A percentile compares a stretch with the other conserved stretches of the same genome.
Conservation (phyloP, 352 stramenopile species). For the Phytopythium kandeliae region DNA sequence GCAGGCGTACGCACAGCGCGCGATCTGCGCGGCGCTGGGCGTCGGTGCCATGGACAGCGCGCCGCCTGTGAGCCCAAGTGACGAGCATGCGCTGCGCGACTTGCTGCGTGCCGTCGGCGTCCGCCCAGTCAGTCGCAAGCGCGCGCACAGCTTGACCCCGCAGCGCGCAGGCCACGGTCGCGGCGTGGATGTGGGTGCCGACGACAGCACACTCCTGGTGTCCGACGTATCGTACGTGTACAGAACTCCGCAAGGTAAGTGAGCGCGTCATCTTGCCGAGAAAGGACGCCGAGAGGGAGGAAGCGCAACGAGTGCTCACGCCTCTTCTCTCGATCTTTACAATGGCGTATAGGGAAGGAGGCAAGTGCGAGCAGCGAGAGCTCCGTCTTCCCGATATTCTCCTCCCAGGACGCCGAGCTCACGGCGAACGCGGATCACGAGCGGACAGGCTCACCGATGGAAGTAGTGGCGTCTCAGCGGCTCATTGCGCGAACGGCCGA, state of each 20-base stretch:
- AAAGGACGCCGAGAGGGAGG: background rate
- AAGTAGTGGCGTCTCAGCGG: constrained; percentile 38
- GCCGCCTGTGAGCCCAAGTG: constrained; percentile 17
- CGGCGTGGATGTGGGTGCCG: constrained; percentile 6
- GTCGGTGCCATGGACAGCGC: constrained; percentile 13
- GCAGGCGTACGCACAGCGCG: constrained; percentile 29
- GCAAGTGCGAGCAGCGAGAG: constrained; percentile 10
- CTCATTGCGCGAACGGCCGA: constrained; percentile 41
- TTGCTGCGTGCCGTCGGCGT: constrained; percentile 17
- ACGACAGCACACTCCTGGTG: constrained; percentile 13
- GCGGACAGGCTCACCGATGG: background rate
- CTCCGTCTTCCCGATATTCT: constrained; percentile 53
- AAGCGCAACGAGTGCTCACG: too few relatives aligned
- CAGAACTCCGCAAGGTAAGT: constrained; percentile 29
- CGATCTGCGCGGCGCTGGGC: constrained; percentile 34
- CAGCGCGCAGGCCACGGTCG: background rate
- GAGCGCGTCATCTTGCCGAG: too few relatives aligned
- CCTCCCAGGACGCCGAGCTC: constrained; percentile 40
- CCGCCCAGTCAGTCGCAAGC: constrained; percentile 9
- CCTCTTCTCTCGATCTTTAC: background rate
- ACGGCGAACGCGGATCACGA: background rate
- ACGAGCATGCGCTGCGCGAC: constrained; percentile 33
- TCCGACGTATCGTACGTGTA: constrained; percentile 65
- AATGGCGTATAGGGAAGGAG: background rate
- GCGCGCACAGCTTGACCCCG: constrained; percentile 10